Percentiles rank a stretch among this genome's conserved stretches.
These are phyloP conservation scores for Dichomitus squalens DNA, from an alignment of 1,284 basidiomycete species.

Conservation along the genomic window DNA sequence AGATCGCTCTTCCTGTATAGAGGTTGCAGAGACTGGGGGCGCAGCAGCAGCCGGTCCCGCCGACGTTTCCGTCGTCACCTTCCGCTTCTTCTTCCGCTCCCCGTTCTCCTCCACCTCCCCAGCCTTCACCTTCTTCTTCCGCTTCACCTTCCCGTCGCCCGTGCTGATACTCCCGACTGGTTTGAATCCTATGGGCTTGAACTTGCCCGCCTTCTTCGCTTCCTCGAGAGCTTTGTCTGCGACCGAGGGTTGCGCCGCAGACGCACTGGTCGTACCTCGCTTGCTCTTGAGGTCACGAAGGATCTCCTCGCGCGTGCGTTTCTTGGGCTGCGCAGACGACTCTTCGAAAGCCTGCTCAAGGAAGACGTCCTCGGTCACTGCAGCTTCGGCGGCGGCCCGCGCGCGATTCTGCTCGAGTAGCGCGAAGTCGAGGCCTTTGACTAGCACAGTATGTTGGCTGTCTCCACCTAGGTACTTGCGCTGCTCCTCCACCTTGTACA, in stretches of 20 bases:
- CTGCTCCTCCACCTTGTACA: conserved; percentile 70
- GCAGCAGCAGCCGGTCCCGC: not conserved
- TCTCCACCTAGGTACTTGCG: conserved; percentile 88
- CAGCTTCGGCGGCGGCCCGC: conserved; percentile 48
- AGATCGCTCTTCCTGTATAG: not conserved
- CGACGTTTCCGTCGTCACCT: conserved; percentile 33
- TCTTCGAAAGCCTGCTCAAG: conserved; percentile 75
- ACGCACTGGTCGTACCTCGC: conserved; percentile 36
- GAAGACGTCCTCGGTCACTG: conserved; percentile 71
- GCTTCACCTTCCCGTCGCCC: conserved; percentile 32
- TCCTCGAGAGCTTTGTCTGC: conserved; percentile 43
- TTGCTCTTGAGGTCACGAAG: conserved; percentile 73
- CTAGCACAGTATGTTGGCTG: conserved; percentile 80
- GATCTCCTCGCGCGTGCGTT: conserved; percentile 74
- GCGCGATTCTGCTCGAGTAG: conserved; percentile 86
- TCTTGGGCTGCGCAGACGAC: conserved; percentile 44
- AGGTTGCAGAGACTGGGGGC: conserved; percentile 44
- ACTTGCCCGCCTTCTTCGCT: conserved; percentile 67
- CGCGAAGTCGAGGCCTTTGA: conserved; percentile 89
- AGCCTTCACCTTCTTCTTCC: conserved; percentile 35
- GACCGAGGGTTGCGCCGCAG: conserved; percentile 15
- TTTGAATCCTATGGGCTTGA: conserved; percentile 80
- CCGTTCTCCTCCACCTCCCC: conserved; percentile 26
- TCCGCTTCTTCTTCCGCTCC: conserved; percentile 38
- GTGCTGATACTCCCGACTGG: conserved; percentile 44